A percentile compares a stretch with the other conserved stretches of the same genome.
Evolutionary conservation across 1,284 basidiomycete genomes (phyloP).

Genomic region (Hymenochaete sp.): DNA sequence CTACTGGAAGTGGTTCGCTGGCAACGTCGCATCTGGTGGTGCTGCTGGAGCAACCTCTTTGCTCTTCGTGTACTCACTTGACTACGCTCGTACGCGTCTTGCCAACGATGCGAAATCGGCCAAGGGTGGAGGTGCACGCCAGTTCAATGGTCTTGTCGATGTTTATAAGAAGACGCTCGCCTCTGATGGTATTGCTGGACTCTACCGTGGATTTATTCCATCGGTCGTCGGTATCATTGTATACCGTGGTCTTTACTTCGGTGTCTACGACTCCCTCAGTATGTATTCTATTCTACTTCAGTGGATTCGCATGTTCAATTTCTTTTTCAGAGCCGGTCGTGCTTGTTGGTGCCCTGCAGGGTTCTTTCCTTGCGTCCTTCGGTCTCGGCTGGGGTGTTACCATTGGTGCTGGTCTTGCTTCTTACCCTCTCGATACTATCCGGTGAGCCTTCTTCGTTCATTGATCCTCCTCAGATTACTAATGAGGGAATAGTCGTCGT

Average conservation of each 20-base stretch:
- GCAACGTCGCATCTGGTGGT: slow-evolving; percentile 95
- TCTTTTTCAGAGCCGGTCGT: slow-evolving; percentile 72
- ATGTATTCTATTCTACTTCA: slow-evolving; percentile 26
- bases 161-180: slow-evolving; percentile 93
- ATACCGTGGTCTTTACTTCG: slow-evolving; percentile 94
- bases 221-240: slow-evolving; percentile 94
- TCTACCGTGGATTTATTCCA: slow-evolving; percentile 93
- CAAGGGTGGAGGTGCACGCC: slow-evolving; percentile 83
- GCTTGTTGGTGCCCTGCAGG: slow-evolving; percentile 80
- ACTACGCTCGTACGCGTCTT: slow-evolving; percentile 95
- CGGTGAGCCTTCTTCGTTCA: slow-evolving; percentile 41
- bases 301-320: slow-evolving; percentile 18
- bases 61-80: slow-evolving; percentile 96
- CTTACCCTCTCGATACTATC: slow-evolving; percentile 92
- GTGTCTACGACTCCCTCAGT: slow-evolving; percentile 92
- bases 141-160: slow-evolving; percentile 93
- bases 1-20: slow-evolving; percentile 86
- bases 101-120: slow-evolving; percentile 94
- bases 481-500: slow-evolving; percentile 75
- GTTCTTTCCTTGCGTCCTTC: slow-evolving; percentile 89
- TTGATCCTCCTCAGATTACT: slow-evolving; percentile 21
- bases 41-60: slow-evolving; percentile 93
- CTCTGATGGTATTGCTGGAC: slow-evolving; percentile 80
- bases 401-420: slow-evolving; percentile 90
- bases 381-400: slow-evolving; percentile 90